A percentile compares a stretch with the other conserved stretches of the same genome.
Conservation (phyloP, 495 filamentous ascomycete species). For the Aspergillus campestris region DNA sequence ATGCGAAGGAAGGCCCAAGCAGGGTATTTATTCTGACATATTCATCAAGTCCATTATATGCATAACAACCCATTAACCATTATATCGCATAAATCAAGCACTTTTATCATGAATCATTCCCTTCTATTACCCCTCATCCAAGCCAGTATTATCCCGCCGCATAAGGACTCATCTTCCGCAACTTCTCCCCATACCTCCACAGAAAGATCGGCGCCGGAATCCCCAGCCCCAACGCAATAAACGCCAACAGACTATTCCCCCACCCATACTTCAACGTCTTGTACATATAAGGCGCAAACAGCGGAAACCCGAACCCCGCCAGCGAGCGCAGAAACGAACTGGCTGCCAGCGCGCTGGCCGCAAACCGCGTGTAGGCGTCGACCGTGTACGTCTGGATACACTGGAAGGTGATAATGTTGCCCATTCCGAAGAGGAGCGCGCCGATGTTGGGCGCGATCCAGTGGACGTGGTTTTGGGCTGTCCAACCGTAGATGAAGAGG, state of each 20-base stretch:
- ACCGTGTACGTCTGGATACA: conserved; percentile 67
- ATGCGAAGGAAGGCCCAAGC: no score
- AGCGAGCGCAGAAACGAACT: conserved; percentile 56
- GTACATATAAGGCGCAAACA: conserved; percentile 65
- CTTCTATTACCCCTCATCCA: no score
- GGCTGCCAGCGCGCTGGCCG: conserved; percentile 64
- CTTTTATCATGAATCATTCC: no score
- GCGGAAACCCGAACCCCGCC: conserved; percentile 67
- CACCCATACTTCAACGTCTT: conserved; percentile 49
- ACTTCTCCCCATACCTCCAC: conserved; percentile 48
- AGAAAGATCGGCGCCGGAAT: conserved; percentile 52
- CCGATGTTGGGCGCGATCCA: conserved; percentile 74
- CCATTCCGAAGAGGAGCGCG: conserved; percentile 47
- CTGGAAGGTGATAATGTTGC: conserved; percentile 58
- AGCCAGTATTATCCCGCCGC: conserved; percentile 42
- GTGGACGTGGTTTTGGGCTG: conserved; percentile 49
- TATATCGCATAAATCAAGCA: no score
- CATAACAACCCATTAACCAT: no score
- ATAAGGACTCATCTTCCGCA: conserved; percentile 57
- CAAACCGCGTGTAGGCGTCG: conserved; percentile 68
- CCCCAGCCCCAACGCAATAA: conserved; percentile 45
- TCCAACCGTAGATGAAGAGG: conserved; percentile 67
- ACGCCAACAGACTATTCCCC: conserved; percentile 55
- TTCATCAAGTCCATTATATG: no score
- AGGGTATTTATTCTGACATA: no score